A percentile compares a stretch with the other conserved stretches of the same genome.
These are phyloP conservation scores for Nemania sp. DNA, from an alignment of 2,329 filamentous ascomycete species.

Conservation along the genomic window DNA sequence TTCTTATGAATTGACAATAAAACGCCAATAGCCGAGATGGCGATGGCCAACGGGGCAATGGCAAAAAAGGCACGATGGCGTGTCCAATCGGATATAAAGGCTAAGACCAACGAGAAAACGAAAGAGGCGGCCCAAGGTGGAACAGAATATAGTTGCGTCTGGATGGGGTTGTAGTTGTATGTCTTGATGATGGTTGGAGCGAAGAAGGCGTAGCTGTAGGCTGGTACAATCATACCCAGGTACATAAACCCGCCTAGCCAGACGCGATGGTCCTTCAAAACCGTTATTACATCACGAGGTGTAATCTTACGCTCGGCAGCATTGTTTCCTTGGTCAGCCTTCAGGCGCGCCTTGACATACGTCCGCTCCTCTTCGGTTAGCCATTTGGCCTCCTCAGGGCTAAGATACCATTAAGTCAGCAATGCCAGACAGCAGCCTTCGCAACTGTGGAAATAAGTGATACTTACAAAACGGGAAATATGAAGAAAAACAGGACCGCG, in stretches of 20 bases:
- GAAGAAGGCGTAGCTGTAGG: slow-evolving; percentile 84
- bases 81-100: slow-evolving; percentile 76
- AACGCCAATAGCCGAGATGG: slow-evolving; percentile 80
- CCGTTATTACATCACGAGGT: slow-evolving; percentile 67
- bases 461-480: slow-evolving; percentile 74
- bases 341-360: slow-evolving; percentile 74
- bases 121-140: slow-evolving; percentile 77
- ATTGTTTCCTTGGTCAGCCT: slow-evolving; percentile 75
- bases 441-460: background rate
- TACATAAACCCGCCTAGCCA: slow-evolving; percentile 82
- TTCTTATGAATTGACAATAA: slow-evolving; percentile 79
- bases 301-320: slow-evolving; percentile 73
- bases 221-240: slow-evolving; percentile 81
- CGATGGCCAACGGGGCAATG: slow-evolving; percentile 74
- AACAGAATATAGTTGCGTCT: slow-evolving; percentile 69
- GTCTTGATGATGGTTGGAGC: slow-evolving; percentile 76
- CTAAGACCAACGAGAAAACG: slow-evolving; percentile 80
- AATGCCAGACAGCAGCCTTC: too few species aligned
- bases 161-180: slow-evolving; percentile 71
- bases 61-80: slow-evolving; percentile 82
- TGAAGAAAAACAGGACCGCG: slow-evolving; percentile 71
- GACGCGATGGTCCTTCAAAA: slow-evolving; percentile 81
- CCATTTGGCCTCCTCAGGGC: slow-evolving; percentile 79
- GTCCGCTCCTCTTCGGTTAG: slow-evolving; percentile 75
- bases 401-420: slow-evolving; percentile 24